Conservation (phyloP, 2,329 filamentous ascomycete species). For the Aspergillus novoparasiticus region DNA sequence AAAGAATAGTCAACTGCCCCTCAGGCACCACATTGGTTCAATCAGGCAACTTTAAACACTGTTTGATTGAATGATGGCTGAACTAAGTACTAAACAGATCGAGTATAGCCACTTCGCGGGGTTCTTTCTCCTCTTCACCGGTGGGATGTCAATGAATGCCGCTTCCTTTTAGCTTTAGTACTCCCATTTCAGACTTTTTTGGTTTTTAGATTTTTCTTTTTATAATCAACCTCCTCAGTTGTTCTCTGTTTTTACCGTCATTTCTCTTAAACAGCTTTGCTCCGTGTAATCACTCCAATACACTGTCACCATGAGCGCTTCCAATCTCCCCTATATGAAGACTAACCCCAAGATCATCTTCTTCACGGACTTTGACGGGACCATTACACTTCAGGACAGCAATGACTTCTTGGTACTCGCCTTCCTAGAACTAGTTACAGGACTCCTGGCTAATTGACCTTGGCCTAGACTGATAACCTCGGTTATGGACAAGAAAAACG, state of each 20-base stretch:
- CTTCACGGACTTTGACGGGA: slow-evolving; percentile 98
- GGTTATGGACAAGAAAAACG: slow-evolving; percentile 78
- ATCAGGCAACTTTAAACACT: background rate
- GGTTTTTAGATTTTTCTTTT: background rate
- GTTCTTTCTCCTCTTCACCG: slow-evolving; percentile 5
- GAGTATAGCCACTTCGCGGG: slow-evolving; percentile 2
- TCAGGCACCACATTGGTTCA: background rate
- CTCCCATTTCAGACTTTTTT: background rate
- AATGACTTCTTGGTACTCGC: slow-evolving; percentile 64
- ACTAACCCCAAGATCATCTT: slow-evolving; percentile 86
- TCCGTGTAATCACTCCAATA: background rate
- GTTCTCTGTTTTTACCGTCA: background rate
- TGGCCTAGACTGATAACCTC: slow-evolving; percentile 80
- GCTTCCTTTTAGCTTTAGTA: background rate
- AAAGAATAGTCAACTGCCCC: background rate
- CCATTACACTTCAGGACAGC: slow-evolving; percentile 76
- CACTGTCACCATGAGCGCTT: slow-evolving; percentile 32
- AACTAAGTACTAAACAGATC: slow-evolving; percentile 1
- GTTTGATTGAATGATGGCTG: background rate
- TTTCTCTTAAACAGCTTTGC: background rate
- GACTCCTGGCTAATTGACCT: slow-evolving; percentile 42
- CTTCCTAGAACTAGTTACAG: background rate
- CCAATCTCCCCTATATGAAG: slow-evolving; percentile 44
- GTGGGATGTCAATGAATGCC: background rate
- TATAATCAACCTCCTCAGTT: background rate